Evolutionary conservation across 1,284 basidiomycete genomes (phyloP).

Genomic region (Singerocomus inundabilis): DNA sequence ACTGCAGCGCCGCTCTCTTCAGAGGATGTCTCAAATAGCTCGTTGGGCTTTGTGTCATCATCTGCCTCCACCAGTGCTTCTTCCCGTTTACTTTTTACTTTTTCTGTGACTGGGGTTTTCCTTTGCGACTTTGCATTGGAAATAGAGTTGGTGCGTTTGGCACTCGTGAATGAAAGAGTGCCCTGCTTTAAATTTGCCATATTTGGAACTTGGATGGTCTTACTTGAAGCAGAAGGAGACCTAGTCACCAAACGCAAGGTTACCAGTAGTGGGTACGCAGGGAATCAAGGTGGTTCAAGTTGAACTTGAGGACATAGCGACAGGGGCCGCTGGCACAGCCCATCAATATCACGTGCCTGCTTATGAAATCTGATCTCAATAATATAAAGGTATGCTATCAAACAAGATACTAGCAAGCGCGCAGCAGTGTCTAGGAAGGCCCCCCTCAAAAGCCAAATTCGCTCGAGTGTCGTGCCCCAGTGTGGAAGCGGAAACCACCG

Average conservation of each 20-base stretch:
- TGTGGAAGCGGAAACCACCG: slow-evolving; percentile 28
- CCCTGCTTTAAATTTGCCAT: slow-evolving; percentile 42
- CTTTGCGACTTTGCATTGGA: slow-evolving; percentile 36
- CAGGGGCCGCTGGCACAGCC: slow-evolving; percentile 21
- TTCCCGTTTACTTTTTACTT: slow-evolving; percentile 12
- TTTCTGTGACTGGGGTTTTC: slow-evolving; percentile 12
- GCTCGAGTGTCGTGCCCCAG: slow-evolving; percentile 6
- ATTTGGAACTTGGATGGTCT: slow-evolving; percentile 1
- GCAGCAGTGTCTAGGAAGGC: background rate
- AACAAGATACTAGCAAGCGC: slow-evolving; percentile 1
- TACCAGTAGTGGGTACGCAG: background rate
- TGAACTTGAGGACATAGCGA: slow-evolving; percentile 3
- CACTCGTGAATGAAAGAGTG: slow-evolving; percentile 47
- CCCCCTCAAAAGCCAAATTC: slow-evolving; percentile 26
- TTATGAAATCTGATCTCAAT: no score
- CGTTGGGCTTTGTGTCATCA: background rate
- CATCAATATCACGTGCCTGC: slow-evolving; percentile 9
- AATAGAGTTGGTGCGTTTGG: slow-evolving; percentile 47
- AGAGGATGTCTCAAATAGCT: slow-evolving; percentile 16
- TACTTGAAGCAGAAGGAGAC: slow-evolving; percentile 4
- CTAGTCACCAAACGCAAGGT: background rate
- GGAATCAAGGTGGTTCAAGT: slow-evolving; percentile 2
- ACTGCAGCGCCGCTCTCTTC: slow-evolving; percentile 11
- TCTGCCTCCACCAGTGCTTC: background rate
- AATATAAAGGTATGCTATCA: slow-evolving; percentile 15